Percentiles rank a stretch among this genome's conserved stretches.
Conservation (phyloP, 2,329 filamentous ascomycete species). For the Neoarthrinium moseri region DNA sequence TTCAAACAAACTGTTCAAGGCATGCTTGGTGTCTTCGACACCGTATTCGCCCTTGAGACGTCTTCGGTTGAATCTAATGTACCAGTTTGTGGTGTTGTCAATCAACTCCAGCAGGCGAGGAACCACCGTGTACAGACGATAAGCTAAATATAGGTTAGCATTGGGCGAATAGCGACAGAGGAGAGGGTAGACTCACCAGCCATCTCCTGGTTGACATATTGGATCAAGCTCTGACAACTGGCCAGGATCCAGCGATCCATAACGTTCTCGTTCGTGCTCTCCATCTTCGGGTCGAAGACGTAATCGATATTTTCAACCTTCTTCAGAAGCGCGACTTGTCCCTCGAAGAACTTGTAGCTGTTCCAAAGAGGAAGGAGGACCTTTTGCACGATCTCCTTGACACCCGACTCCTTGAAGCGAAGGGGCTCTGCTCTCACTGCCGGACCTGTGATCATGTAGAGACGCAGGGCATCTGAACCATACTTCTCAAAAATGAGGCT, state of each 20-base stretch:
- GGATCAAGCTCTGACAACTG: conserved; percentile 84
- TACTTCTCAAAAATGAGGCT: conserved; percentile 80
- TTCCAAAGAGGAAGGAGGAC: conserved; percentile 93
- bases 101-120: conserved; percentile 80
- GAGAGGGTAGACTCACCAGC: conserved; percentile 48
- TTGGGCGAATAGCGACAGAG: conserved; percentile 10
- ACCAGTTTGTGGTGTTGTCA: conserved; percentile 98
- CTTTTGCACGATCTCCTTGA: conserved; percentile 92
- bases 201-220: conserved; percentile 95
- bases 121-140: conserved; percentile 87
- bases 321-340: conserved; percentile 81
- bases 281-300: conserved; percentile 72
- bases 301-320: conserved; percentile 80
- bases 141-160: conserved; percentile 40
- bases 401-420: conserved; percentile 85
- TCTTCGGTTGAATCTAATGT: conserved; percentile 65
- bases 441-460: conserved; percentile 97
- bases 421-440: conserved; percentile 90
- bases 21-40: conserved; percentile 81
- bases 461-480: conserved; percentile 84
- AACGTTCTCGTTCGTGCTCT: conserved; percentile 79
- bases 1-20: conserved; percentile 91
- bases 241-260: conserved; percentile 97
- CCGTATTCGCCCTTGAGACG: conserved; percentile 89
- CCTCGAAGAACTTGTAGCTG: conserved; percentile 94